Percentiles rank a stretch among this genome's conserved stretches.
Conservation (phyloP, 2,329 filamentous ascomycete species). For the Botrytis paeoniae region DNA sequence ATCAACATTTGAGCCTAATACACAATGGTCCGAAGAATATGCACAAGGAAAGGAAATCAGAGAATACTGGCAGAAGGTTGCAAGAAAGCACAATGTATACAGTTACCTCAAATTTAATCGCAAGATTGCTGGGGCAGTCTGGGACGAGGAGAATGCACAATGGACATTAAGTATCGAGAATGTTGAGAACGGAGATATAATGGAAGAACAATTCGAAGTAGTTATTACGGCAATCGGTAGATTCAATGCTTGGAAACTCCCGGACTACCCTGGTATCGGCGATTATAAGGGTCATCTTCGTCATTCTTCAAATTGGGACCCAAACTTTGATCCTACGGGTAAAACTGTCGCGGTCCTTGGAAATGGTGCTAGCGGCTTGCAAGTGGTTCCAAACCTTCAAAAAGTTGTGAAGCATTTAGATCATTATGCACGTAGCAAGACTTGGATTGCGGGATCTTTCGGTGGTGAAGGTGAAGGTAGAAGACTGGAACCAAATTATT, state of each 20-base stretch:
- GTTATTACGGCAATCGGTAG: conserved; percentile 61
- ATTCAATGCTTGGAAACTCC: conserved; percentile 65
- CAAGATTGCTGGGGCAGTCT: conserved; percentile 53
- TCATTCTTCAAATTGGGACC: conserved; percentile 61
- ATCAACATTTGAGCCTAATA: conserved; percentile 57
- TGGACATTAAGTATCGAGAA: conserved; percentile 49
- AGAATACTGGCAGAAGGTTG: conserved; percentile 62
- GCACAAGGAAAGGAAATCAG: conserved; percentile 64
- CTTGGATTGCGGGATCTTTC: conserved; percentile 54
- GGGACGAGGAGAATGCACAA: conserved; percentile 49
- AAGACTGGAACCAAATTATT: conserved; percentile 50
- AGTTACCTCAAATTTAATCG: conserved; percentile 53
- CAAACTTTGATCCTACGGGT: conserved; percentile 44
- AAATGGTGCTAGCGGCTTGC: conserved; percentile 50
- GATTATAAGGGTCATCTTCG: conserved; percentile 49
- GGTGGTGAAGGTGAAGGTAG: conserved; percentile 41
- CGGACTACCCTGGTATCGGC: conserved; percentile 55
- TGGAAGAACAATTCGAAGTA: conserved; percentile 53
- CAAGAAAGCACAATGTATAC: conserved; percentile 63
- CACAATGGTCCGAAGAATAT: conserved; percentile 66
- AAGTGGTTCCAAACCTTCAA: conserved; percentile 48
- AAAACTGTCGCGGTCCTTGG: conserved; percentile 50
- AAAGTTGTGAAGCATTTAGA: conserved; percentile 20
- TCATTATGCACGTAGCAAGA: conserved; percentile 47
- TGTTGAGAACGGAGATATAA: conserved; percentile 39